Evolutionary conservation across 2,329 filamentous ascomycete species (phyloP), one percentile per base, ranked within the genome.

Genomic region (Neocatenulostroma microsporum): DNA sequence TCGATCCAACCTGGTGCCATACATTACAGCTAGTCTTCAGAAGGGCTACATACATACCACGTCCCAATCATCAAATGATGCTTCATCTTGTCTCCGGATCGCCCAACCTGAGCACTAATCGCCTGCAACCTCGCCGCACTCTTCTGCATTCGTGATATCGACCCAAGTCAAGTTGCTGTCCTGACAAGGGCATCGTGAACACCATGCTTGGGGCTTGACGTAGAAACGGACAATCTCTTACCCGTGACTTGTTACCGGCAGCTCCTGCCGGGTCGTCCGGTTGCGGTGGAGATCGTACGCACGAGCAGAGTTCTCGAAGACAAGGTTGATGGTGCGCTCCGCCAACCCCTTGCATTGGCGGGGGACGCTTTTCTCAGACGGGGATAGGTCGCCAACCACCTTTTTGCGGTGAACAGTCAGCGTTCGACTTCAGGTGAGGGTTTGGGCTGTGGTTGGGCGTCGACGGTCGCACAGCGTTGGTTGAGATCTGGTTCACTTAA

Each of bases 31-130:
- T n/a, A n/a, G n/a, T n/a, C n/a, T n/a, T n/a, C 18, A 5, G 15
- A 21, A 17, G 9, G 13, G 8, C 12, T 21, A 11, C 24, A 14
- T 11, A 39, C 40, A 10, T 46, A 55, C 85, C 86, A 94, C 37
- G 86, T 94, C 45, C 86, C 86, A 55, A 89, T 78, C 83, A 94
- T 91, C 58, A 94, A 71, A 67, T 93, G 84, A 61, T 94, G 86
- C 57, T 84, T 79, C 81, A 89, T 89, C 43, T 60, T 73, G 36
- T 14, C 21, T 30, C 14, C 29, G 7, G 23, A 10, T 26, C 18
- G 7, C 4, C 24, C 27, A 29, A 36, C 32, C 23, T 39, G 36
- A 2, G 32, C 23, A 17, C 21, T 21, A 13, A 37, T 36, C 11
- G 40, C 36, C 19, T 36, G 38, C 21, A 41, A 25, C 30, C 38